Evolutionary conservation across 768 basidiomycete genomes (phyloP).

Genomic region (Mrakia blollopis): DNA sequence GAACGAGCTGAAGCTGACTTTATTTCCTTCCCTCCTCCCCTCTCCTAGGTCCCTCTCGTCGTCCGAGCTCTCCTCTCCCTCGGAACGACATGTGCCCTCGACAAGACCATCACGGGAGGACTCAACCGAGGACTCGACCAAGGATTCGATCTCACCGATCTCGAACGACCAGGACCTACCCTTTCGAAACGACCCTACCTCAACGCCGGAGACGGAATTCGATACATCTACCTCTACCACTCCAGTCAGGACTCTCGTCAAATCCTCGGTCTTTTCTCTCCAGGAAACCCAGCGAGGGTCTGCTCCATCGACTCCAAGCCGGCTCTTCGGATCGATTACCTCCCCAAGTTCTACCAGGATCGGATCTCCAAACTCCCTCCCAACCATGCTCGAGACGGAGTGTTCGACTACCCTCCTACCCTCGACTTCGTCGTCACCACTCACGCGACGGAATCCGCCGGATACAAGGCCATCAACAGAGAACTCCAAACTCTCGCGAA

Average conservation of each 20-base stretch:
- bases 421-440: conserved; percentile 56
- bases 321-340: conserved; percentile 70
- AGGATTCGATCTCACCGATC: conserved; percentile 76
- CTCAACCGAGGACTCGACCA: conserved; percentile 74
- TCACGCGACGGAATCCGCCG: conserved; percentile 70
- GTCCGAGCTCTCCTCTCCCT: conserved; percentile 75
- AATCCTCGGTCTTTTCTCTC: conserved; percentile 81
- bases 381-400: conserved; percentile 34
- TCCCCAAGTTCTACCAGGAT: conserved; percentile 69
- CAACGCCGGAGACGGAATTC: conserved; percentile 60
- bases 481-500: conserved; percentile 74
- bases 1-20: not conserved
- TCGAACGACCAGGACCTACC: conserved; percentile 60
- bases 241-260: conserved; percentile 70
- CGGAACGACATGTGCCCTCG: conserved; percentile 72
- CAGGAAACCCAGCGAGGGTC: conserved; percentile 61
- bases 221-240: conserved; percentile 85
- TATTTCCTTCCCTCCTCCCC: not conserved
- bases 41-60: conserved; percentile 66
- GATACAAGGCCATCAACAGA: conserved; percentile 78
- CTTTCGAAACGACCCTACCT: conserved; percentile 67
- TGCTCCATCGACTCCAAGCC: conserved; percentile 88
- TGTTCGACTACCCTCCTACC: conserved; percentile 58
- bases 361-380: conserved; percentile 44
- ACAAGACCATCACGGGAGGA: conserved; percentile 58